Percentiles rank a stretch among this genome's conserved stretches.
Conservation (phyloP, 805 yeast species). For the Wickerhamomyces bisporus region DNA sequence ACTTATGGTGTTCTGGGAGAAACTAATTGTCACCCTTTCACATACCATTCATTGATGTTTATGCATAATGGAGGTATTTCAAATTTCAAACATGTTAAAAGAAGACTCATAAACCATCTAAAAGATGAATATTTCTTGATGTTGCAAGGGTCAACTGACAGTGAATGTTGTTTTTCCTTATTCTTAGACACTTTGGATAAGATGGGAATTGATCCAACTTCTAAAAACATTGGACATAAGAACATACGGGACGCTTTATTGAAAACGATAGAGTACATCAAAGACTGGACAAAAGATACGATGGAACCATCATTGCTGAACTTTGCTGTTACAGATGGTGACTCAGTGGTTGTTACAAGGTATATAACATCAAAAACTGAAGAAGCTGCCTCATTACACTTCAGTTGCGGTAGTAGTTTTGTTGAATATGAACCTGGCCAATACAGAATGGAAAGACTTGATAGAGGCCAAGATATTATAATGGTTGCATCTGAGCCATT, state of each 20-base stretch:
- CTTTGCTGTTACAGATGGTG: slow-evolving; percentile 94
- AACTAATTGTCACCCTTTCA: slow-evolving; percentile 96
- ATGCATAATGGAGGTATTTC: slow-evolving; percentile 97
- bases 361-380: slow-evolving; percentile 86
- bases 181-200: slow-evolving; percentile 71
- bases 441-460: slow-evolving; percentile 89
- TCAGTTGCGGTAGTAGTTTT: slow-evolving; percentile 89
- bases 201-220: slow-evolving; percentile 70
- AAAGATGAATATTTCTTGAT: slow-evolving; percentile 73
- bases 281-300: slow-evolving; percentile 70
- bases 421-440: slow-evolving; percentile 88
- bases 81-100: slow-evolving; percentile 67
- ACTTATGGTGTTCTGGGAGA: slow-evolving; percentile 93
- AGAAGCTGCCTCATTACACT: slow-evolving; percentile 95
- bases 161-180: slow-evolving; percentile 91
- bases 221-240: slow-evolving; percentile 45
- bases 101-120: slow-evolving; percentile 63
- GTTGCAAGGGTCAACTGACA: slow-evolving; percentile 92
- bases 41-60: slow-evolving; percentile 80
- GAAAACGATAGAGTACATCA: slow-evolving; percentile 68
- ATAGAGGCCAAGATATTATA: slow-evolving; percentile 90
- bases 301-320: slow-evolving; percentile 83
- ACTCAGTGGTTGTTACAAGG: slow-evolving; percentile 76
- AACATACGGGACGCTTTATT: slow-evolving; percentile 63
- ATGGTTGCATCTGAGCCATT: slow-evolving; percentile 96